Conservation (phyloP, 441 rosid genomes). For the Adansonia gregorii region DNA sequence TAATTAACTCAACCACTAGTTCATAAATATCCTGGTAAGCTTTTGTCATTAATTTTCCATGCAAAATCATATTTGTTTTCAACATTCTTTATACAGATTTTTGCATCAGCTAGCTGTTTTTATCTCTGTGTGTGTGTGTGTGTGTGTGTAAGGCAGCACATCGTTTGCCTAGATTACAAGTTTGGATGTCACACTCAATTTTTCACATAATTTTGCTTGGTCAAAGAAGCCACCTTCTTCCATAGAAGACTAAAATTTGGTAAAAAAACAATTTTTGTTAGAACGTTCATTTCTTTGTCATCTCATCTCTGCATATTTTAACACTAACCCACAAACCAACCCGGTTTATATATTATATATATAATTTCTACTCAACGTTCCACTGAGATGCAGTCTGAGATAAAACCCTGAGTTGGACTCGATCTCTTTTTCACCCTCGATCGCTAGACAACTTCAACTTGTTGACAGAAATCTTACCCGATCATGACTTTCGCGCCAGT, state of each 20-base stretch:
- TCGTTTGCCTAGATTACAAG: background rate
- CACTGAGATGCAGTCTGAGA: background rate
- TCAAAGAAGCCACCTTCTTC: slow-evolving; percentile 26
- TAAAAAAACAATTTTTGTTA: slow-evolving; percentile 16
- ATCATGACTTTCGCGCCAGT: slow-evolving; percentile 26
- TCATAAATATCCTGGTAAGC: slow-evolving; percentile 33
- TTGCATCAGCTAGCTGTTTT: background rate
- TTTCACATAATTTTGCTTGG: slow-evolving; percentile 20
- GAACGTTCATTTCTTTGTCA: slow-evolving; percentile 27
- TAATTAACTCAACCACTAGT: slow-evolving; percentile 16
- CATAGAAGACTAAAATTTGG: slow-evolving; percentile 25
- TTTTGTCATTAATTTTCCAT: background rate
- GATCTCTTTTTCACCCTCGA: background rate
- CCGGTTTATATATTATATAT: too few relatives aligned
- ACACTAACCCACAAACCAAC: background rate
- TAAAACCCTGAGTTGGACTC: background rate
- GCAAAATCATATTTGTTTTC: background rate
- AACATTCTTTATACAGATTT: background rate
- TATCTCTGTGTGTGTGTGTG: too few relatives aligned
- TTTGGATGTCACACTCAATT: slow-evolving; percentile 17
- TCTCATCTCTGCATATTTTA: background rate
- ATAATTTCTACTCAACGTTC: background rate
- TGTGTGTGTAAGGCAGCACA: background rate
- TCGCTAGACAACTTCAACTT: background rate
- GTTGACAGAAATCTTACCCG: slow-evolving; percentile 37